Evolutionary conservation across 345 rosid species (phyloP), one percentile per base, ranked within the genome.

Genomic region (Pugionium cornutum): DNA sequence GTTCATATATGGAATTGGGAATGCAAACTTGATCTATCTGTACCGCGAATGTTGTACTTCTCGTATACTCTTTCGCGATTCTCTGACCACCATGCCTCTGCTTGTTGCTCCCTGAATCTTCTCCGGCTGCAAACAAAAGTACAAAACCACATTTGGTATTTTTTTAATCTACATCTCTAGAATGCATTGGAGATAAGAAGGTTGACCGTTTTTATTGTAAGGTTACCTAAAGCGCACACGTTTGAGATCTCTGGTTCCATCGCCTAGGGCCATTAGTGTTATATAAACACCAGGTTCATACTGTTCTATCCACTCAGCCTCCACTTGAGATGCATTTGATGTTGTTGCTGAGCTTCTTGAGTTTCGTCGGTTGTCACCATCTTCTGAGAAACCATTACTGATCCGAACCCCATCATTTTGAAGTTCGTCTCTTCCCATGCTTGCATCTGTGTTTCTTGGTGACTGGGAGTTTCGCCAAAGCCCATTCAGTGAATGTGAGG

Each of bases 191-290:
- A 32, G 50, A 55, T 30, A 27, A 57, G 1, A 28, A 48, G 10
- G 42, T 50, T 8, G 27, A 50, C 33, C 2, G 53, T 41, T 42
- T 64, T 34, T 39, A 6, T 35, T 56, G 62, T 46, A 50, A n/a
- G 2, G 65, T 56, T 83, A 94, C 99, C 99, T 94, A 89, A 94
- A 94, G 62, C 99, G 97, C 68, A 94, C 97, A 58, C 99, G 83
- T 79, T 86, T 94, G 64, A 94, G 90, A 80, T 90, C 99, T 75
- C 97, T 90, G n/a, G 96, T 86, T 73, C 99, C 99, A 59, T 90
- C 96, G 4, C 69, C 92, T 55, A 94, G 68, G 11, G 95, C 89
- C 68, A 88, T 79, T 5, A 94, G 87, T 53, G 99, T 90, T 66
- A 90, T 86, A 67, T 86, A 94, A 47, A 94, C 97, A 63, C 99